Evolutionary conservation across 345 rosid genomes (phyloP).

Genomic region (Streptanthus diversifolius): DNA sequence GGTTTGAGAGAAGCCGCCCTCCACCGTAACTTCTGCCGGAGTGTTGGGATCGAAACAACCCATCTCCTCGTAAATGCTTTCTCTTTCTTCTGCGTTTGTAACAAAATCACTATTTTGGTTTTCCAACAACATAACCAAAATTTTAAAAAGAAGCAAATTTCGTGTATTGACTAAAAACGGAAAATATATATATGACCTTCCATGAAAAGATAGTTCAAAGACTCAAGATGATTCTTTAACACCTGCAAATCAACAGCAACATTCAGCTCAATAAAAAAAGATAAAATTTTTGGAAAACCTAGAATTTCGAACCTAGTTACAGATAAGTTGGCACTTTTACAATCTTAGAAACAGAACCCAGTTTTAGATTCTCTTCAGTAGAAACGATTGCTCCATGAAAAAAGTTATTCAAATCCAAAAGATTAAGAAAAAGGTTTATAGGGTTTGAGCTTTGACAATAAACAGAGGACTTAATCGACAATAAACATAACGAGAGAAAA

Average conservation of each 20-base stretch:
- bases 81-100: not conserved
- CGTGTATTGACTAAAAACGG: not conserved
- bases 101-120: not conserved
- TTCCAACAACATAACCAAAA: not conserved
- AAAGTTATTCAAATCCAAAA: not conserved
- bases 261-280: not conserved
- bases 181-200: constrained; percentile 13
- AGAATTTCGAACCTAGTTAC: not conserved
- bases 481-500: not conserved
- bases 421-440: not conserved
- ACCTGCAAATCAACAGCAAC: constrained; percentile 24
- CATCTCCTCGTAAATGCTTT: constrained; percentile 46
- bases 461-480: not conserved
- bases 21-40: constrained; percentile 31
- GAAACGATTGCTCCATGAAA: not conserved
- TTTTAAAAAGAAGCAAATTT: not conserved
- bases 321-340: not conserved
- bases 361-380: not conserved
- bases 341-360: not conserved
- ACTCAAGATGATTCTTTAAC: not conserved
- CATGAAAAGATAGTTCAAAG: constrained; percentile 8
- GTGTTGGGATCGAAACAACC: constrained; percentile 51
- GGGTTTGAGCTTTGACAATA: constrained; percentile 1
- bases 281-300: not conserved
- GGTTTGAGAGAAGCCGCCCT: constrained; percentile 25